Base-by-base conservation (phyloP, 768 basidiomycete species). In the Asterophora lycoperdoides region DNA sequence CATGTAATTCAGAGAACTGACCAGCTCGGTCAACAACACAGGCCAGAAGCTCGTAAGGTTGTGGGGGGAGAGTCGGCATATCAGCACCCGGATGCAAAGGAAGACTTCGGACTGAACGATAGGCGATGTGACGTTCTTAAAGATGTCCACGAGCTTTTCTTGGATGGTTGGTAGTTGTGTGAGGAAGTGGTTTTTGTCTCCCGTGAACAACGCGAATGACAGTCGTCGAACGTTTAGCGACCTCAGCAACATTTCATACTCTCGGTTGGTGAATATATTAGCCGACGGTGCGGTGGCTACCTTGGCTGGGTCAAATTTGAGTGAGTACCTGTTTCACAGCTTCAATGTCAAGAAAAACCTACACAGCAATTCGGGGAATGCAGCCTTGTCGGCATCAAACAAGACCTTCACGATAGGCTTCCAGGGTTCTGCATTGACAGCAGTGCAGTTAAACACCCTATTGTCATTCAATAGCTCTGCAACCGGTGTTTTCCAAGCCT, bases 41-140 rank as follows among this genome's bases (percentile, higher is more conserved):
- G 96, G 95, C 95, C 96, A 98, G 67, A 98, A 91, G 57, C 93
- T 94, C 8, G 88, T 86, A 60, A 99, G 63, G 60, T 95, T 96
- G 60, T 94, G 91, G 2, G 89, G 79, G 4, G 90, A 89, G 42
- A 98, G 75, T 13, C 96, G 83, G 62, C 92, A 97, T 38, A 98
- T 76, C 15, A 98, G 68, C 2, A 97, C 88, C 9, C 96, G 78
- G 41, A 98, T 81, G 60, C 93, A 97, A 11, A 98, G 76, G 65
- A 93, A 99, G 8, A 94, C 93, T 66, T 99, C 95, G 59, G 87
- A 86, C 62, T 93, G 89, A 0, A 99, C 93, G 41, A 87, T 74
- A 1, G 93, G 84, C 3, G 90, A 81, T 1, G 87, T 72, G 13
- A 83, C 79, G 56, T 82, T 89, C 29, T 89, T 82, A 40, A 98